Evolutionary conservation across 495 filamentous ascomycete species (phyloP), one percentile per base, ranked within the genome.

Genomic region (Evernia prunastri): DNA sequence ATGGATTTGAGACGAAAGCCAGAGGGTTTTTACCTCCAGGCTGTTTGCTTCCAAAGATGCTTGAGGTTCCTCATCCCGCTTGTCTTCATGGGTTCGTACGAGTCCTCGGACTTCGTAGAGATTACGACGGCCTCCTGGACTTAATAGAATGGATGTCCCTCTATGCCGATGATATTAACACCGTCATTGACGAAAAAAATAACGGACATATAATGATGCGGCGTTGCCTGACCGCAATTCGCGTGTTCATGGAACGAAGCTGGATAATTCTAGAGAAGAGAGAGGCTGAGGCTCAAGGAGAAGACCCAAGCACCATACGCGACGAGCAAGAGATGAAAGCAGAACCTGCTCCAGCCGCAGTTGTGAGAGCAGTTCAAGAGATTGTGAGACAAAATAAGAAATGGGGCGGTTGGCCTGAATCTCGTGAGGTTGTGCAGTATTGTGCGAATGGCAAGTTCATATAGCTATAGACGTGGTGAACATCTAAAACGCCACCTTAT

Each of bases 321-420:
- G 27, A 42, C n/a, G 53, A 35, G 25, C 23, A 20, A 20, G 62
- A 58, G 27, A 33, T 45, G 6, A 29, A 67, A 27, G 45, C 59
- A 12, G 56, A 65, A 29, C 71, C 72, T 25, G 62, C 75, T 4
- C 57, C 40, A 13, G 69, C 71, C 12, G 58, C 72, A 53, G 35
- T 70, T 33, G 70, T 77, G 63, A 73, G 72, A 66, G 72, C 74
- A 60, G 72, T 74, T 68, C 78, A 73, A 68, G 72, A 78, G 49
- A 74, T 80, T 37, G 69, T 87, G 67, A 75, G 76, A 25, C 68
- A 70, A 42, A 79, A 80, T 17, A 66, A 66, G 9, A 68, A 72
- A 29, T 84, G 81, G 83, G 78, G 75, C 31, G 71, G 75, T 6
- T 86, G 84, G 84, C 81, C 83, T 20, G 77, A 67, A 51, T 78